Percentiles rank a stretch among this genome's conserved stretches.
These are phyloP conservation scores for Camellia lanceoleosa DNA, from an alignment of 148 eudicot genomes.

Conservation along the genomic window DNA sequence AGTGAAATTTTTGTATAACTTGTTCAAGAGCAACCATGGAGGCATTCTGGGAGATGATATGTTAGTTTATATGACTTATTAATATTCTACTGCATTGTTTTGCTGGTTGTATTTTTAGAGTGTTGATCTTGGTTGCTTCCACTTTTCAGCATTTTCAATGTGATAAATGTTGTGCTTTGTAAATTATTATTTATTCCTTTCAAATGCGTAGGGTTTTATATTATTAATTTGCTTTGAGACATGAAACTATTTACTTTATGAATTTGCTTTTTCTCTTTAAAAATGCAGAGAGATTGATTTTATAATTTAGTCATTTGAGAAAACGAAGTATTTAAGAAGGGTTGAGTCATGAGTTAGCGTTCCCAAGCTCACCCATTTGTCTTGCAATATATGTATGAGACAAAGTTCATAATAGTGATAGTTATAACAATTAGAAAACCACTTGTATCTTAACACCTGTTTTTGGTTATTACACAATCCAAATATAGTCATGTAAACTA, in stretches of 20 bases:
- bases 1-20: constrained; percentile 67
- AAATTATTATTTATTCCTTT: not conserved
- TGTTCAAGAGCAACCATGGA: constrained; percentile 86
- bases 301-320: not conserved
- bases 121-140: not conserved
- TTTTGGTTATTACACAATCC: not conserved
- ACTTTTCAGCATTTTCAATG: not conserved
- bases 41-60: constrained; percentile 98
- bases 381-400: not conserved
- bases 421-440: not conserved
- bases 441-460: not conserved
- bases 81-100: not conserved
- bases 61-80: constrained; percentile 42
- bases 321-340: constrained; percentile 1
- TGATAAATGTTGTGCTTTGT: not conserved
- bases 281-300: not conserved
- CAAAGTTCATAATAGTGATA: not conserved
- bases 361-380: not conserved
- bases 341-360: not conserved
- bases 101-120: not conserved
- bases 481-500: not conserved
- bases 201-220: not conserved
- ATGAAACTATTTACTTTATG: not conserved
- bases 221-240: not conserved
- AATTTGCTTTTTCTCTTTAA: not conserved